These are phyloP conservation scores for Boletus semigastroideus DNA, from an alignment of 1,284 basidiomycete genomes.

Conservation along the genomic window DNA sequence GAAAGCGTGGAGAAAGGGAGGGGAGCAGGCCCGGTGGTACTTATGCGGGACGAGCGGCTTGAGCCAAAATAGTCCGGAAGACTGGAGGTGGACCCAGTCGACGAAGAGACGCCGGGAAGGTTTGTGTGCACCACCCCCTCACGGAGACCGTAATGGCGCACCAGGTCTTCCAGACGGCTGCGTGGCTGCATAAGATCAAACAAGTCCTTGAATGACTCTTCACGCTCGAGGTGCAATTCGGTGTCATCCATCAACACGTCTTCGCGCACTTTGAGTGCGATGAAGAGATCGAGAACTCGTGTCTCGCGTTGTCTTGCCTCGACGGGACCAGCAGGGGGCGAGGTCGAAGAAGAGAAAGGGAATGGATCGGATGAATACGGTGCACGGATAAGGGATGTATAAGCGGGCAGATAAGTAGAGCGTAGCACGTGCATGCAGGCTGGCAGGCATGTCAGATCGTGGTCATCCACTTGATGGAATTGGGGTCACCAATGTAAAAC, in stretches of 20 bases:
- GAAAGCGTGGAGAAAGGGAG: constrained; percentile 56
- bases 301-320: constrained; percentile 62
- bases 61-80: neutral
- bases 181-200: constrained; percentile 75
- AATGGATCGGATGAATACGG: constrained; percentile 78
- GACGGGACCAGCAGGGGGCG: constrained; percentile 26
- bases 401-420: constrained; percentile 67
- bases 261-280: constrained; percentile 72
- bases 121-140: constrained; percentile 46
- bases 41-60: constrained; percentile 2
- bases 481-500: constrained; percentile 58
- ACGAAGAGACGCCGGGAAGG: constrained; percentile 10
- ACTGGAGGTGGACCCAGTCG: constrained; percentile 4
- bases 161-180: constrained; percentile 68
- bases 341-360: constrained; percentile 42
- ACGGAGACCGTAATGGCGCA: constrained; percentile 56
- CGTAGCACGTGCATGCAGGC: constrained; percentile 79
- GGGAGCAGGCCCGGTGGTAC: constrained; percentile 24
- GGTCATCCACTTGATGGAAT: neutral
- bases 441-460: constrained; percentile 26
- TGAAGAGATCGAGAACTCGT: constrained; percentile 69
- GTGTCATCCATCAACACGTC: constrained; percentile 72
- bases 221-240: constrained; percentile 68
- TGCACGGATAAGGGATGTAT: constrained; percentile 55
- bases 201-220: constrained; percentile 71